Evolutionary conservation across 441 rosid species (phyloP).

Genomic region (Pelargonium australe): DNA sequence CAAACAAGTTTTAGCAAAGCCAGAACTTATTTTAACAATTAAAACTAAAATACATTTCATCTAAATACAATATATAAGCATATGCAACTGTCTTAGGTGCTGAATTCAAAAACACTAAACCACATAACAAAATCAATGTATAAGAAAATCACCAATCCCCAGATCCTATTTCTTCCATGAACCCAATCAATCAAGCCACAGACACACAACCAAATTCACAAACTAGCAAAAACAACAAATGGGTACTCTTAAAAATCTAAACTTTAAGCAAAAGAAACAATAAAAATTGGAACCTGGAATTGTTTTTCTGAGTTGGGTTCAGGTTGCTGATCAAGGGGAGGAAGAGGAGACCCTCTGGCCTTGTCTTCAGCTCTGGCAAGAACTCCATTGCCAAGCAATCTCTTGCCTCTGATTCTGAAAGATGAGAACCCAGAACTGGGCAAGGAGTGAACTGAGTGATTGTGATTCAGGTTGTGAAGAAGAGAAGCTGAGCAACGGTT

Average conservation of each 20-base stretch:
- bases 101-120: background rate
- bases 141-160: background rate
- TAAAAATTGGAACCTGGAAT: slow-evolving; percentile 39
- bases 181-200: background rate
- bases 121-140: background rate
- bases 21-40: background rate
- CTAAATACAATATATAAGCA: background rate
- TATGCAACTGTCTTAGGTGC: background rate
- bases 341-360: slow-evolving; percentile 42
- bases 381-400: slow-evolving; percentile 34
- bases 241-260: background rate
- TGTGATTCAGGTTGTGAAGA: slow-evolving; percentile 18
- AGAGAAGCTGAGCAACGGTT: slow-evolving; percentile 20
- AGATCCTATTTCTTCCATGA: background rate
- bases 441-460: slow-evolving; percentile 22
- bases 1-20: background rate
- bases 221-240: slow-evolving; percentile 13
- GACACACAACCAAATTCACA: slow-evolving; percentile 1
- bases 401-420: slow-evolving; percentile 33
- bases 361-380: slow-evolving; percentile 71
- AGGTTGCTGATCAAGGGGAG: slow-evolving; percentile 29
- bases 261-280: slow-evolving; percentile 3
- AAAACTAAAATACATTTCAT: background rate
- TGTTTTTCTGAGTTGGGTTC: slow-evolving; percentile 32
- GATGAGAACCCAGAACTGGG: slow-evolving; percentile 27